Evolutionary conservation across 805 yeast genomes (phyloP).

Genomic region (Cyberlindnera euphorbiae): DNA sequence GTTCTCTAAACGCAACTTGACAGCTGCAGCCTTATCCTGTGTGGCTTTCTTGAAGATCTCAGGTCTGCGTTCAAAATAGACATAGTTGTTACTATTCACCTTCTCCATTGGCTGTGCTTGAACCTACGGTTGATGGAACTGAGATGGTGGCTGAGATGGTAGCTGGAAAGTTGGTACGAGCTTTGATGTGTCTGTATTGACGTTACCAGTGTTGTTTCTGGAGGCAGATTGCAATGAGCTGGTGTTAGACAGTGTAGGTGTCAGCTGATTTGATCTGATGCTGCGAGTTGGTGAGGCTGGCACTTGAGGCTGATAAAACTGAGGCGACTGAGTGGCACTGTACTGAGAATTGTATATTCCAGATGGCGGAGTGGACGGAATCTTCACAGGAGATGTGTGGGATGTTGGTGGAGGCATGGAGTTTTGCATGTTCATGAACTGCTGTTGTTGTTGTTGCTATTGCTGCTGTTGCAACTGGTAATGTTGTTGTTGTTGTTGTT

Average conservation of each 20-base stretch:
- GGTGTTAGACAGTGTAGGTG: constrained; percentile 23
- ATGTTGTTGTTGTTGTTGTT: constrained; percentile 24
- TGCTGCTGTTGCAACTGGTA: constrained; percentile 24
- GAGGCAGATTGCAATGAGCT: constrained; percentile 20
- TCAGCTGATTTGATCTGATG: constrained; percentile 24
- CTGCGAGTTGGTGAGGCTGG: constrained; percentile 31
- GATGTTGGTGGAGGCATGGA: constrained; percentile 26
- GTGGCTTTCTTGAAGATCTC: constrained; percentile 27
- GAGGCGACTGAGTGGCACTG: constrained; percentile 24
- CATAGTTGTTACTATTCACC: constrained; percentile 17
- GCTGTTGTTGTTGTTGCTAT: constrained; percentile 25
- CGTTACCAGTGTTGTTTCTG: constrained; percentile 9
- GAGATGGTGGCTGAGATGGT: neutral
- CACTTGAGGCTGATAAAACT: constrained; percentile 26
- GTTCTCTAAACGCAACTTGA: constrained; percentile 74
- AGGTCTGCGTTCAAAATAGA: constrained; percentile 28
- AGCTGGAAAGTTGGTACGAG: constrained; percentile 14
- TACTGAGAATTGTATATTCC: constrained; percentile 13
- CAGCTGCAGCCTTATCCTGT: constrained; percentile 36
- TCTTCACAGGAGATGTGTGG: constrained; percentile 14
- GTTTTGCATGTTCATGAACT: constrained; percentile 25
- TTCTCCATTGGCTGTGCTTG: neutral
- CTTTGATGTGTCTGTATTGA: constrained; percentile 6
- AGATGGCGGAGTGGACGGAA: constrained; percentile 21
- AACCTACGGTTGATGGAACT: too few species aligned